Evolutionary conservation across 345 rosid species (phyloP).

Genomic region (Lepidium didymum): DNA sequence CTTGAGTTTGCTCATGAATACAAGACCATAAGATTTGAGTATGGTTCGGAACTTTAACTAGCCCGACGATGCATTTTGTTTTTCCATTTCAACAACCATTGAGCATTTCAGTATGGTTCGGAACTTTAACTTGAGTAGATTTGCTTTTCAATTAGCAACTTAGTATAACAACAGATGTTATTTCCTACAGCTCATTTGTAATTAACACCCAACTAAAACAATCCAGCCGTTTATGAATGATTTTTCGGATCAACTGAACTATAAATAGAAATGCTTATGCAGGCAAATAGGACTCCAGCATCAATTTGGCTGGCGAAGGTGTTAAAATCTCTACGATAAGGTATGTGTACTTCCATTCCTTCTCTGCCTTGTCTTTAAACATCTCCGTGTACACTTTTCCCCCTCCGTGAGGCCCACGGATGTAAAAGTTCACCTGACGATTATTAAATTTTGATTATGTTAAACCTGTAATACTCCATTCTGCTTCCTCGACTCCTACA

Average conservation of each 20-base stretch:
- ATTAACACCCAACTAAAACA: neutral
- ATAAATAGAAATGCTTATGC: slow-evolving; percentile 21
- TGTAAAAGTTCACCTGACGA: slow-evolving; percentile 60
- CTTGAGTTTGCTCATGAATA: neutral
- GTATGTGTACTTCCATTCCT: slow-evolving; percentile 83
- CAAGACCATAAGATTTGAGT: neutral
- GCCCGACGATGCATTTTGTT: neutral
- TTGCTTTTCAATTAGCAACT: neutral
- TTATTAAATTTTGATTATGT: neutral
- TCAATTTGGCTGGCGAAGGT: slow-evolving; percentile 63
- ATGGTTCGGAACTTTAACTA: neutral
- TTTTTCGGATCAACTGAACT: neutral
- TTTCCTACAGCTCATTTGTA: slow-evolving; percentile 1
- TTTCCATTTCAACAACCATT: neutral
- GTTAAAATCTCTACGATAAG: slow-evolving; percentile 69
- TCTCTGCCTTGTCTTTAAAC: slow-evolving; percentile 82
- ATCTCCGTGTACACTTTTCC: slow-evolving; percentile 84
- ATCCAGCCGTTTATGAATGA: neutral
- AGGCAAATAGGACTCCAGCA: slow-evolving; percentile 87
- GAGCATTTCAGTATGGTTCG: neutral
- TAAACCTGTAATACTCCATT: neutral
- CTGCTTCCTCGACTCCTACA: neutral
- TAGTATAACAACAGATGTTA: neutral
- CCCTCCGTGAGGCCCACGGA: slow-evolving; percentile 94
- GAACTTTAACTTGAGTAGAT: too few species aligned